Percentiles rank a stretch among this genome's conserved stretches.
Evolutionary conservation across 306 rosid species (phyloP).

Genomic region (Lagenaria siceraria): DNA sequence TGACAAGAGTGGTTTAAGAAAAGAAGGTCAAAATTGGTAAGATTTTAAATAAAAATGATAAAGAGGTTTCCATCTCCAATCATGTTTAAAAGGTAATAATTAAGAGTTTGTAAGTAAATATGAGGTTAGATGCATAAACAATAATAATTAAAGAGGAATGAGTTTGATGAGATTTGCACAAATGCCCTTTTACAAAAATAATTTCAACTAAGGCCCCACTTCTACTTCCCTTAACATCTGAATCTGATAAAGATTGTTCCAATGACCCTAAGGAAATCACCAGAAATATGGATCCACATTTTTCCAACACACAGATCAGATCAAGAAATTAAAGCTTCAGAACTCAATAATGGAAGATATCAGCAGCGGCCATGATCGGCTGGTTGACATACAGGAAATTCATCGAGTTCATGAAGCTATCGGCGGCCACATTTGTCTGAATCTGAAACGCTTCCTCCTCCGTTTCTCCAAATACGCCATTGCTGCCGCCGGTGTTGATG

Average conservation of each 20-base stretch:
- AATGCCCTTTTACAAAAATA: background rate
- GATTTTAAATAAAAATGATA: no score
- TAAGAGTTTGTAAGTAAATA: background rate
- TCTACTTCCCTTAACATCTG: background rate
- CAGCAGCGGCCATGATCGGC: conserved; percentile 57
- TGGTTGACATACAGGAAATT: conserved; percentile 39
- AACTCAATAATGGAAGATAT: conserved; percentile 39
- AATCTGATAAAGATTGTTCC: background rate
- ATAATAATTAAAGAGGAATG: background rate
- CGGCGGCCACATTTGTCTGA: conserved; percentile 7
- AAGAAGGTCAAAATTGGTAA: background rate
- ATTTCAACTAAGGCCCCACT: background rate
- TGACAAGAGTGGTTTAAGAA: background rate
- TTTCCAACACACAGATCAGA: background rate
- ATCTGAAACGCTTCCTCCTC: background rate
- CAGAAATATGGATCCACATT: background rate
- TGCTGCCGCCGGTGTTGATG: conserved; percentile 16
- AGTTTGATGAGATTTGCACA: background rate
- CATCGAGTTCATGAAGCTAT: conserved; percentile 32
- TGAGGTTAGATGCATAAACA: background rate
- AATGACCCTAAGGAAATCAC: background rate
- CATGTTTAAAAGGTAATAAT: background rate
- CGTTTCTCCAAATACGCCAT: conserved; percentile 14
- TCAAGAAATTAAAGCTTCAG: background rate
- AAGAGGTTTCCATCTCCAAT: background rate